Base-by-base conservation (phyloP, 2,329 filamentous ascomycete species). In the Sporothrix brunneoviolacea region DNA sequence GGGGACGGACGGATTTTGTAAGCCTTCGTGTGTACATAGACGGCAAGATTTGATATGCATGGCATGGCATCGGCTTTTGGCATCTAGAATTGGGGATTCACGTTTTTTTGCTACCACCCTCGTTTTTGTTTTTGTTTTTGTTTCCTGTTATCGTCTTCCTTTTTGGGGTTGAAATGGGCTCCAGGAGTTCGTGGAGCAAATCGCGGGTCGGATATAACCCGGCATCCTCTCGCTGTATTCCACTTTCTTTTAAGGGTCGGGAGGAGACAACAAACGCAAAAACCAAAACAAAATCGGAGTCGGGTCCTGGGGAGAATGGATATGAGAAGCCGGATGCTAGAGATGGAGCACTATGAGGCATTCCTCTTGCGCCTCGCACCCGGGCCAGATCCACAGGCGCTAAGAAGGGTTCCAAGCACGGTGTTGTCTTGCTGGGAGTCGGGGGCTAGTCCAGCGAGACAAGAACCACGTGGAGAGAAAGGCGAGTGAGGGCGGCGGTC, bases 41-140 rank as follows among this genome's bases (percentile, higher is more conserved):
- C 65, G 64, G 65, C 65, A 69, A 70, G 65, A 70, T 70, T 68
- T 72, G 68, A 70, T 70, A 70, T 70, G 68, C 63, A 70, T 69
- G 64, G 64, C 68, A 71, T 65, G 67, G 70, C 68, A 72, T 70
- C 60, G 68, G 68, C 66, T 71, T 70, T 69, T 69, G 65, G 67
- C 67, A 70, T 70, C 65, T 72, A 72, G 68, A 72, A 66, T 62
- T 64, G 62, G 64, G 66, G 65, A 43, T 53, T 54, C 57, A 54
- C 50, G 50, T 30, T 54, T 46, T 30, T 22, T n/a, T 32, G 12
- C 6, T 19, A 15, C 38, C 18, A 8, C 12, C 32, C 5, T 39
- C n/a, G n/a, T 52, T 44, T 33, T 28, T 33, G 13, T 37, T 43
- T 32, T 38, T 24, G 13, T 18, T 30, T 30, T 40, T 32, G 13